Percentiles rank a stretch among this genome's conserved stretches.
Conservation (phyloP, 129 eudicot genomes). For the Oenanthe sinensis region DNA sequence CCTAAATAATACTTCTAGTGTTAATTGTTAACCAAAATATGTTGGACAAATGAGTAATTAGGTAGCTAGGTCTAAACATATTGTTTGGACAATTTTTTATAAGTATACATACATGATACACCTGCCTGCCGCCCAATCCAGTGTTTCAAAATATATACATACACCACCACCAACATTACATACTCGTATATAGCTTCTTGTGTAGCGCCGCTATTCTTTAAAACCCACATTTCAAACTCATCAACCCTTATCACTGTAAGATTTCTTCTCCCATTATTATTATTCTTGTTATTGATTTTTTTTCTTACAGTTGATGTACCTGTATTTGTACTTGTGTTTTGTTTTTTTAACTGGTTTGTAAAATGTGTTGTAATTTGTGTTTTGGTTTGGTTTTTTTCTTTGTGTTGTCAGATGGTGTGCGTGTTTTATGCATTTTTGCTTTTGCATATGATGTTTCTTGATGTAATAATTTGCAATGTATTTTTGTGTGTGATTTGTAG, state of each 20-base stretch:
- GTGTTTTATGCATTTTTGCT: too few species aligned
- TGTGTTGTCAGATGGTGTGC: too few species aligned
- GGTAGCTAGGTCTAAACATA: background rate
- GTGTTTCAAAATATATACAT: background rate
- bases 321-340: too few species aligned
- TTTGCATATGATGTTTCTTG: background rate
- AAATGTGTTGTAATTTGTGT: too few species aligned
- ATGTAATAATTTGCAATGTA: background rate
- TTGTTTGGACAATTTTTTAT: background rate
- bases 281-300: too few species aligned
- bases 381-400: too few species aligned
- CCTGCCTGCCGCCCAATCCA: background rate
- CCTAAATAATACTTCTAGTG: too few species aligned
- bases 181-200: background rate
- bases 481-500: background rate
- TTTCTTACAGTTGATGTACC: too few species aligned
- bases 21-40: too few species aligned
- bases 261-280: background rate
- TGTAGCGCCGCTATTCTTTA: background rate
- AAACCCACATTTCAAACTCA: background rate
- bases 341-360: too few species aligned
- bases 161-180: background rate
- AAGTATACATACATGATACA: too few species aligned
- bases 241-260: background rate
- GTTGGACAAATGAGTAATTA: too few species aligned